Evolutionary conservation across 768 basidiomycete species (phyloP).

Genomic region (Coprinopsis sp.): DNA sequence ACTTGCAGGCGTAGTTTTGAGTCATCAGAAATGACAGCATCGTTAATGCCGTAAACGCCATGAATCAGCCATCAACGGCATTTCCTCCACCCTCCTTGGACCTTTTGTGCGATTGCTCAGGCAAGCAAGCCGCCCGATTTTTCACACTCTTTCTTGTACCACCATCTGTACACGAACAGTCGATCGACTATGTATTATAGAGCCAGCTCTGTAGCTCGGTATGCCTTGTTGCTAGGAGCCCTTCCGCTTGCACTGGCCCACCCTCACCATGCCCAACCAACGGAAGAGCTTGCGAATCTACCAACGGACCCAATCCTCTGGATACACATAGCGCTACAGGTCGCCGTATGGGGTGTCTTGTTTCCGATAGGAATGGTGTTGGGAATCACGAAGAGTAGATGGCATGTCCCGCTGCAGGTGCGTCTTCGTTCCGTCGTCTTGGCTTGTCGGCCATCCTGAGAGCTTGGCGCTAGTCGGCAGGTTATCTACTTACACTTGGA

Average conservation of each 20-base stretch:
- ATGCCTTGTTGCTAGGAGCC: neutral
- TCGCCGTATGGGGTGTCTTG: slow-evolving; percentile 75
- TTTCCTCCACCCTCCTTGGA: too few relatives aligned
- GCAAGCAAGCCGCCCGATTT: too few relatives aligned
- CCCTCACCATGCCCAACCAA: slow-evolving; percentile 55
- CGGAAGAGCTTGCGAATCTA: slow-evolving; percentile 57
- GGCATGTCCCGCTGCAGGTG: slow-evolving; percentile 89
- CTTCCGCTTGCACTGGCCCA: slow-evolving; percentile 43
- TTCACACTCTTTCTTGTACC: too few relatives aligned
- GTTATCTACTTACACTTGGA: slow-evolving; percentile 61
- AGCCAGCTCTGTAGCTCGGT: too few relatives aligned
- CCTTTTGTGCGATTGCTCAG: too few relatives aligned
- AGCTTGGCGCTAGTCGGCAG: slow-evolving; percentile 49
- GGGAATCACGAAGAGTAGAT: slow-evolving; percentile 71
- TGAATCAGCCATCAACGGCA: too few relatives aligned
- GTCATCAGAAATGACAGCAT: too few relatives aligned
- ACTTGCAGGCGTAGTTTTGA: too few relatives aligned
- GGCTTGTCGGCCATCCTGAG: neutral
- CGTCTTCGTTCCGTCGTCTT: slow-evolving; percentile 13
- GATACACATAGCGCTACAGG: slow-evolving; percentile 81
- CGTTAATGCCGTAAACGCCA: too few relatives aligned
- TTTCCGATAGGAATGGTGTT: slow-evolving; percentile 85
- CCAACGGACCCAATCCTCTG: slow-evolving; percentile 76
- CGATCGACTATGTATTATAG: too few relatives aligned
- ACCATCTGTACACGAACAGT: too few relatives aligned